These are phyloP conservation scores for Escovopsis sp. DNA, from an alignment of 2,329 filamentous ascomycete species.

Conservation along the genomic window DNA sequence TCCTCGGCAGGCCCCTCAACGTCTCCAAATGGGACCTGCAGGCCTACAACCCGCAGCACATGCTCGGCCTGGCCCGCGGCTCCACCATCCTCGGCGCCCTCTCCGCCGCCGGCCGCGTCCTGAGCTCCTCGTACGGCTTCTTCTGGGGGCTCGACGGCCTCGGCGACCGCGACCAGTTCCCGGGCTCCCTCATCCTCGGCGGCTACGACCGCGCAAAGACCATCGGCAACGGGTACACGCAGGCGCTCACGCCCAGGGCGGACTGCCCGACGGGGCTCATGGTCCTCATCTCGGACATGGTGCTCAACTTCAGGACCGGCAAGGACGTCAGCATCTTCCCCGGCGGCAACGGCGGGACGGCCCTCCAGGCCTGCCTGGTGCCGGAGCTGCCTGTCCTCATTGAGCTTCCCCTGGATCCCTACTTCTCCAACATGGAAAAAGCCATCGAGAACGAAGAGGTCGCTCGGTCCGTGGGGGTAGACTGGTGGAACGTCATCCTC, in stretches of 20 bases:
- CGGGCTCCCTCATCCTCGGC: conserved; percentile 6
- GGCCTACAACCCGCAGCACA: conserved; percentile 4
- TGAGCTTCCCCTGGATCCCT: conserved; percentile 1
- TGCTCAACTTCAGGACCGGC: conserved; percentile 6
- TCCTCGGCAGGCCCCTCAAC: conserved; percentile 3
- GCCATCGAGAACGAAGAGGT: neutral
- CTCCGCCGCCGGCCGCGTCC: neutral
- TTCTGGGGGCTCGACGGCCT: conserved; percentile 7
- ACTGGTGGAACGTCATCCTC: conserved; percentile 1
- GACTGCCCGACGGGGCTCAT: conserved; percentile 2
- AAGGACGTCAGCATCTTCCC: conserved; percentile 6
- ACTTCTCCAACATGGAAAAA: conserved; percentile 2
- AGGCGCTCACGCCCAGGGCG: neutral
- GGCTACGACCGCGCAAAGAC: conserved; percentile 8
- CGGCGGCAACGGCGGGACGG: neutral
- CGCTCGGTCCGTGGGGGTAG: neutral
- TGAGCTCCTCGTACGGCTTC: conserved; percentile 4
- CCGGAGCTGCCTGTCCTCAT: conserved; percentile 6
- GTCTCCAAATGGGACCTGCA: neutral
- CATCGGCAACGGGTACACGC: conserved; percentile 2
- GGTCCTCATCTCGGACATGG: conserved; percentile 5
- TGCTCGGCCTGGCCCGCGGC: conserved; percentile 6
- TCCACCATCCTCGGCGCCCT: conserved; percentile 5
- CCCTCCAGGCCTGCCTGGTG: conserved; percentile 4
- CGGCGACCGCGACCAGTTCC: conserved; percentile 1